Base-by-base conservation (phyloP, 208 protist species). In the Trypanosoma platydactyli region DNA sequence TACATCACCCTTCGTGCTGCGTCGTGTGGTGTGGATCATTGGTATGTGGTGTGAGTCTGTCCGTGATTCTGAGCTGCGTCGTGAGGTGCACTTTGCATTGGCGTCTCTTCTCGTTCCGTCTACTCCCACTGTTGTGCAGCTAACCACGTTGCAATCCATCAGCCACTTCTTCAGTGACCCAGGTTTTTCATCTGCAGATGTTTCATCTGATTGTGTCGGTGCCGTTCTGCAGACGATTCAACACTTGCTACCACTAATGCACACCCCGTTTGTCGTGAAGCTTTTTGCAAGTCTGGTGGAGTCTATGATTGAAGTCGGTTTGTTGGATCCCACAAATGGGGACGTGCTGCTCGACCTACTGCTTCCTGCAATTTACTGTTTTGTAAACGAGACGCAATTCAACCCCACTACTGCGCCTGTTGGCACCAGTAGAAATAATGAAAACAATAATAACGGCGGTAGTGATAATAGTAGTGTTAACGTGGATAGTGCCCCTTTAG, bases 21-120 rank as follows among this genome's bases (percentile, higher is more conserved):
- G 87, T 0, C 89, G 89, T 25, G 86, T 92, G 0, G 80, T 93
- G 48, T 95, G 89, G 87, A 66, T 95, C 27, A 68, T 92, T 16
- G 89, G 89, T 0, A 92, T 93, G 89, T 95, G 89, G 87, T 95
- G 89, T 44, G 89, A 87, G 54, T 87, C 84, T 1, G 82, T 90
- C 0, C 64, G 58, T 0, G 42, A 81, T 40, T 25, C 56, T 3
- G 35, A 16, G 15, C 27, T 80, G 20, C 86, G 89, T 4, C 59
- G 46, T 24, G 38, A 68, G 25, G 80, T 95, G 0, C 81, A 93
- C 49, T 50, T 56, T 0, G 79, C 81, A 0, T 64, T 94, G n/a
- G 73, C 78, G 40, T 65, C 60, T 44, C 64, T 94, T 41, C 54
- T 92, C 24, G 61, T 72, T 27, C 41, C 71, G 2, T 41, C 60